Percentiles rank a stretch among this genome's conserved stretches.
Conservation (phyloP, 495 filamentous ascomycete genomes). For the Niebla homalea region DNA sequence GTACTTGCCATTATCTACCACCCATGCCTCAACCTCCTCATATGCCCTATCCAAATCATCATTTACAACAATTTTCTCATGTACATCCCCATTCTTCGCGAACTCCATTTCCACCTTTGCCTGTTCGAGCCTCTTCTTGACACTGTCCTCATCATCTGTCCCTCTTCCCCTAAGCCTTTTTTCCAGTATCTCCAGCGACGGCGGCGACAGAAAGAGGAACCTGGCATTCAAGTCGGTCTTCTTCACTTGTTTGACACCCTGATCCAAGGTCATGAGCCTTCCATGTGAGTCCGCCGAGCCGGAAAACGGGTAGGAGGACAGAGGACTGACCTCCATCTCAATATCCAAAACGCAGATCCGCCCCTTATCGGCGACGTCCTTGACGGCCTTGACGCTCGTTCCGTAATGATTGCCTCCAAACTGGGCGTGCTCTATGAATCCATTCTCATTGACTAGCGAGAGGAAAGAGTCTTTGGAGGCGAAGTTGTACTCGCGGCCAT, state of each 20-base stretch:
- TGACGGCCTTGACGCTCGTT: slow-evolving; percentile 63
- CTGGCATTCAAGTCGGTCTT: slow-evolving; percentile 60
- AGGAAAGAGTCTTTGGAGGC: slow-evolving; percentile 55
- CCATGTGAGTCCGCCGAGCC: not conserved
- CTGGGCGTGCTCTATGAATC: slow-evolving; percentile 79
- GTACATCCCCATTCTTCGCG: slow-evolving; percentile 54
- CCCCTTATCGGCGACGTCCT: slow-evolving; percentile 50
- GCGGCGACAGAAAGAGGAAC: slow-evolving; percentile 77
- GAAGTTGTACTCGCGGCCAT: slow-evolving; percentile 77
- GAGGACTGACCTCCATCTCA: slow-evolving; percentile 64
- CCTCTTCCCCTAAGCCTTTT: slow-evolving; percentile 63
- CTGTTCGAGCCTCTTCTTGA: slow-evolving; percentile 62
- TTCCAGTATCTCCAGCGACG: slow-evolving; percentile 61
- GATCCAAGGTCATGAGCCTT: not conserved
- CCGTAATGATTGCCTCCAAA: slow-evolving; percentile 87
- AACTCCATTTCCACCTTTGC: slow-evolving; percentile 75
- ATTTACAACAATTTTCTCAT: slow-evolving; percentile 82
- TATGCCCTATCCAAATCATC: slow-evolving; percentile 79
- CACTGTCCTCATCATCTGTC: slow-evolving; percentile 68
- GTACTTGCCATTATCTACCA: slow-evolving; percentile 35
- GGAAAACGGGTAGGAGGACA: not conserved
- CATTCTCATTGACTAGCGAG: slow-evolving; percentile 49
- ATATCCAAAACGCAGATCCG: slow-evolving; percentile 51
- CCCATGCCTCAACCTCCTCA: slow-evolving; percentile 57
- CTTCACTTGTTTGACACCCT: slow-evolving; percentile 93